phyloP scores from a whole-genome alignment of 495 filamentous ascomycete genomes.

The Tirmania nivea region DNA sequence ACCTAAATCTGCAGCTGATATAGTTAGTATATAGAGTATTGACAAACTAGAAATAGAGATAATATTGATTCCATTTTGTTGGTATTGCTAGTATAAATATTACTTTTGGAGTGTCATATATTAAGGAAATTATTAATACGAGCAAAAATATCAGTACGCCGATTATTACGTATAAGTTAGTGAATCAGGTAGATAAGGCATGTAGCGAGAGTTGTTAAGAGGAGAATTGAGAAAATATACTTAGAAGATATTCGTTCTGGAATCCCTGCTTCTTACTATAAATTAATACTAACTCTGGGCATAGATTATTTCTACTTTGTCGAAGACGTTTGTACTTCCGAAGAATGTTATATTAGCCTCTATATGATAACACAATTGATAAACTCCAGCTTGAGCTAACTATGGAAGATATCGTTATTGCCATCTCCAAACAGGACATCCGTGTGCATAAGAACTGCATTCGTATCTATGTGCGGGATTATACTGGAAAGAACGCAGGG shows the following conservation, averaged over 20 bases:
- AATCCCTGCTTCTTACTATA: slow-evolving; percentile 12
- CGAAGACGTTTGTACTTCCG: slow-evolving; percentile 59
- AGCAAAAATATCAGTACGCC: slow-evolving; percentile 83
- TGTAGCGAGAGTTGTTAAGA: slow-evolving; percentile 71
- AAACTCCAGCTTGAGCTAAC: slow-evolving; percentile 58
- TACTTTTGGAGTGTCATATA: slow-evolving; percentile 94
- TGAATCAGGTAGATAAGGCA: slow-evolving; percentile 42
- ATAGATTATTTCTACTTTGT: slow-evolving; percentile 49
- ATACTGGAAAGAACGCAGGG: slow-evolving; percentile 12
- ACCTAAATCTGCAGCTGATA: slow-evolving; percentile 91
- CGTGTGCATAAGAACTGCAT: slow-evolving; percentile 26
- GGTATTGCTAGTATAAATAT: slow-evolving; percentile 99
- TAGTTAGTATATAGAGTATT: slow-evolving; percentile 91
- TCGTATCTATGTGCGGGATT: slow-evolving; percentile 29
- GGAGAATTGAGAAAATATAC: slow-evolving; percentile 73
- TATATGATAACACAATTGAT: slow-evolving; percentile 55
- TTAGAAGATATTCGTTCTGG: slow-evolving; percentile 30
- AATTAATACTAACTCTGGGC: background rate
- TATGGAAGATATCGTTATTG: slow-evolving; percentile 41
- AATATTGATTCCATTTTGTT: slow-evolving; percentile 99
- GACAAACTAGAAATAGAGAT: slow-evolving; percentile 98
- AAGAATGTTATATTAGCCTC: slow-evolving; percentile 50
- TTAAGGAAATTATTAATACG: slow-evolving; percentile 99
- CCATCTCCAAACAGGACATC: slow-evolving; percentile 41
- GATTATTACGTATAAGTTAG: slow-evolving; percentile 64